Base-by-base conservation (phyloP, 139 green algal species). In the Choricystis sp. region DNA sequence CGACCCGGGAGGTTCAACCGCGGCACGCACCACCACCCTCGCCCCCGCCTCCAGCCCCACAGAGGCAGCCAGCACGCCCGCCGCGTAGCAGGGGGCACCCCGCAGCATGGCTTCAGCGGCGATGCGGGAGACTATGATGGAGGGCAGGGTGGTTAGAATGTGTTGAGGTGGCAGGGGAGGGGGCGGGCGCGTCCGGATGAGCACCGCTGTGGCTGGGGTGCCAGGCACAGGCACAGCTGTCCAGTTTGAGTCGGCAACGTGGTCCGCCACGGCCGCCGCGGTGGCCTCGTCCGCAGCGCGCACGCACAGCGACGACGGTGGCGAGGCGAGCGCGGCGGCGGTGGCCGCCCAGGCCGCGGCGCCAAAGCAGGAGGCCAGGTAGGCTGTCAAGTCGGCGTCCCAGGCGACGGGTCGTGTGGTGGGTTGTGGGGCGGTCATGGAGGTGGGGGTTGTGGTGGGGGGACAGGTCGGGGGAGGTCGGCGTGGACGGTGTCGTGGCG, bases 21-120 rank as follows among this genome's bases (percentile, higher is more conserved):
- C 40, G 40, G 40, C 40, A 16, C 40, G 40, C 9, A 52, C 9
- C 16, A 21, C 40, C 40, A 52, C 40, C 40, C 9, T 16, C 9
- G 9, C 40, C 9, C 40, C 40, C 40, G 40, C 9, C 16, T 16
- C 40, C 40, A 52, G 40, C 9, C 40, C 40, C 9, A 16, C 40
- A 16, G 40, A 21, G 9, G 40, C 16, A 16, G 40, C 40, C 9
- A 62, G 66, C n/a, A 52, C 21, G 49, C 68, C 68, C 24, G 83
- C 83, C 1, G 74, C 81, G 69, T 83, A 94, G 29, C 86, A 67
- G 23, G 81, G 66, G 0, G 86, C 85, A 2, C 86, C 86, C 14
- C 80, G 63, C 63, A 94, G 74, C 28, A 94, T 74, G 2, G 85
- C 78, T 68, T 94, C 86, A 1, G 67, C 86, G 3, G 83, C 75